Conservation (phyloP, 192 early-diverging fungal species). For the Ambispora gerdemannii region DNA sequence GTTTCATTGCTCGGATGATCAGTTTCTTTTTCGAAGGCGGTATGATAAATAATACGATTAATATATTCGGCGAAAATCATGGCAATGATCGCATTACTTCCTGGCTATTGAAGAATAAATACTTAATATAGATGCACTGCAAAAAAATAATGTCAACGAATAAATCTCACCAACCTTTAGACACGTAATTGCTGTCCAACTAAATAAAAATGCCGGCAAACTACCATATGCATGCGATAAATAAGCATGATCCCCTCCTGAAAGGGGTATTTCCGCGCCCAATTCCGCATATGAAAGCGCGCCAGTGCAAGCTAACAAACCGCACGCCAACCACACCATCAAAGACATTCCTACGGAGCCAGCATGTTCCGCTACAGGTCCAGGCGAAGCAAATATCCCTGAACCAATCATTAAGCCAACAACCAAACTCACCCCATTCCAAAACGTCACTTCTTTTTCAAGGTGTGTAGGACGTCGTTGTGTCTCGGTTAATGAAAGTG, state of each 20-base stretch:
- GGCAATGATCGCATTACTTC: slow-evolving; percentile 72
- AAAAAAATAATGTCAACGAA: not conserved
- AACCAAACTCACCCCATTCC: slow-evolving; percentile 68
- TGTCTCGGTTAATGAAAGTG: slow-evolving; percentile 35
- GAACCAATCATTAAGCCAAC: slow-evolving; percentile 76
- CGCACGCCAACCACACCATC: slow-evolving; percentile 73
- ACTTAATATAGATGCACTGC: not conserved
- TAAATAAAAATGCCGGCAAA: slow-evolving; percentile 70
- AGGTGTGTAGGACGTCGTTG: slow-evolving; percentile 43
- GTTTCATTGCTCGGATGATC: slow-evolving; percentile 35
- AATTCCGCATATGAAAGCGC: slow-evolving; percentile 88
- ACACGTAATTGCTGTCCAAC: slow-evolving; percentile 58
- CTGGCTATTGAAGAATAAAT: slow-evolving; percentile 43
- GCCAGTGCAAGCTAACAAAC: slow-evolving; percentile 74
- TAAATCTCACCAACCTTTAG: slow-evolving; percentile 50
- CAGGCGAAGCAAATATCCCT: slow-evolving; percentile 80
- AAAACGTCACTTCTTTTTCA: slow-evolving; percentile 55
- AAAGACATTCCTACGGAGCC: slow-evolving; percentile 69
- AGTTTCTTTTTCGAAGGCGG: slow-evolving; percentile 32
- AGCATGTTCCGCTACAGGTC: slow-evolving; percentile 59
- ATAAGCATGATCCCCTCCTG: slow-evolving; percentile 89
- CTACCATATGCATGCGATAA: slow-evolving; percentile 72
- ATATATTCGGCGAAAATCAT: slow-evolving; percentile 77
- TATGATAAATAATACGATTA: slow-evolving; percentile 62
- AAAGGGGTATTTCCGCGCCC: slow-evolving; percentile 77